Evolutionary conservation across 139 green algal genomes (phyloP).

Genomic region (Chlorella ohadii): DNA sequence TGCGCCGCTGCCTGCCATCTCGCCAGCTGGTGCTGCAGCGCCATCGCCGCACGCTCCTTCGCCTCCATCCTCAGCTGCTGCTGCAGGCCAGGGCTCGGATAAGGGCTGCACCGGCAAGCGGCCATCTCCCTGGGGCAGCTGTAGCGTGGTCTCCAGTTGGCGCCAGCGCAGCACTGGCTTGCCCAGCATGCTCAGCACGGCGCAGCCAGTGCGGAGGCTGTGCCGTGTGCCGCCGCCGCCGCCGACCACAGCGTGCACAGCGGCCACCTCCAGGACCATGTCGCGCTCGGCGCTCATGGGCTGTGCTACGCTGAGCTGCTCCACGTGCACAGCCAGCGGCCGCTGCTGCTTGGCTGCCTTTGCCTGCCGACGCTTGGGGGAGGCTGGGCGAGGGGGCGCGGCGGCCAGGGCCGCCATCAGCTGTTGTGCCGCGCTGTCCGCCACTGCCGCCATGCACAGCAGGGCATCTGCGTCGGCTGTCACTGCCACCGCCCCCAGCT

Average conservation of each 20-base stretch:
- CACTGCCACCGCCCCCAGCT: not conserved
- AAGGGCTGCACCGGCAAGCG: not conserved
- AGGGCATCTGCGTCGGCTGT: constrained; percentile 19
- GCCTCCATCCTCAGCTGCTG: not conserved
- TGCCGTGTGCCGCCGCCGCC: not conserved
- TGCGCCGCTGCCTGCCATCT: too few relatives aligned
- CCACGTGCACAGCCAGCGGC: not conserved
- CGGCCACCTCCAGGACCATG: constrained; percentile 21
- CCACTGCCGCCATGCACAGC: constrained; percentile 20
- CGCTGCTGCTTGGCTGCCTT: not conserved
- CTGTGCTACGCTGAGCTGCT: not conserved
- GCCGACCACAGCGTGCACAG: constrained; percentile 2
- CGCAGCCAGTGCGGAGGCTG: not conserved
- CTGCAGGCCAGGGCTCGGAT: not conserved
- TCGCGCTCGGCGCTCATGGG: constrained; percentile 2
- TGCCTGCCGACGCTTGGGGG: not conserved
- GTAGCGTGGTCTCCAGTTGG: not conserved
- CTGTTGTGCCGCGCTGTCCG: constrained; percentile 12
- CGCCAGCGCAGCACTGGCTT: constrained; percentile 32
- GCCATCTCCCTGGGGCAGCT: not conserved
- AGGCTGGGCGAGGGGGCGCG: not conserved
- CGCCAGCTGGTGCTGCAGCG: not conserved
- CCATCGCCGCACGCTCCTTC: not conserved
- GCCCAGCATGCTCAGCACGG: not conserved
- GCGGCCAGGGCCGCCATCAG: not conserved